Base-by-base conservation (phyloP, 192 early-diverging fungal genomes). In the Linnemannia exigua region DNA sequence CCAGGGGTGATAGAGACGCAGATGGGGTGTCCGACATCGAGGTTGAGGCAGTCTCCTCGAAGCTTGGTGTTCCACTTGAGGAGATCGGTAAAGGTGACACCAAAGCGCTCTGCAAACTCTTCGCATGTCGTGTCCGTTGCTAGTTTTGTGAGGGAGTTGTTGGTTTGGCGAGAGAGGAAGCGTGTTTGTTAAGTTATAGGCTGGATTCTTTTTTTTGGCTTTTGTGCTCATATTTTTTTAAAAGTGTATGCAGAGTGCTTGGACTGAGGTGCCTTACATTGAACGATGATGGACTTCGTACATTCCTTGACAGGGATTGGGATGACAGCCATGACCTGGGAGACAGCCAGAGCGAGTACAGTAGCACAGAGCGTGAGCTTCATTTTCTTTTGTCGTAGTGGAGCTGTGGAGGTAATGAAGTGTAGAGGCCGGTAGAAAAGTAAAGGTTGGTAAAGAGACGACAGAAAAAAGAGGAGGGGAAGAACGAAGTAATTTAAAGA, bases 311-410 rank as follows among this genome's bases (percentile, higher is more conserved):
- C 33, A 14, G 82, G 82, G 48, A 72, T 37, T 35, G 82, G 77
- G 38, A 79, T 74, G 7, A 79, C 76, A 51, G 77, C 82, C 28
- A 67, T 66, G 36, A 72, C 82, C 77, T 85, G 82, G 74, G 82
- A 85, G 28, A 9, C 77, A 58, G 48, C 76, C n/a, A 85, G 73
- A 68, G 82, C 82, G 58, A 85, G 82, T 19, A 79, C 73, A 74
- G 76, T 48, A 25, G 58, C 58, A 33, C 77, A 79, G 73, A 79
- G 67, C 41, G 82, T 52, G 77, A 85, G 72, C 77, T 85, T 85
- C 82, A 85, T 85, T 67, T n/a, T n/a, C n/a, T n/a, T n/a, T n/a
- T n/a, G n/a, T n/a, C n/a, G n/a, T n/a, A n/a, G n/a, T n/a, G n/a
- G n/a, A n/a, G n/a, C n/a, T n/a, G n/a, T n/a, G n/a, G n/a, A n/a